Evolutionary conservation across 345 rosid genomes (phyloP), one percentile per base, ranked within the genome.

Genomic region (thale cress (Arabidopsis thaliana)): DNA sequence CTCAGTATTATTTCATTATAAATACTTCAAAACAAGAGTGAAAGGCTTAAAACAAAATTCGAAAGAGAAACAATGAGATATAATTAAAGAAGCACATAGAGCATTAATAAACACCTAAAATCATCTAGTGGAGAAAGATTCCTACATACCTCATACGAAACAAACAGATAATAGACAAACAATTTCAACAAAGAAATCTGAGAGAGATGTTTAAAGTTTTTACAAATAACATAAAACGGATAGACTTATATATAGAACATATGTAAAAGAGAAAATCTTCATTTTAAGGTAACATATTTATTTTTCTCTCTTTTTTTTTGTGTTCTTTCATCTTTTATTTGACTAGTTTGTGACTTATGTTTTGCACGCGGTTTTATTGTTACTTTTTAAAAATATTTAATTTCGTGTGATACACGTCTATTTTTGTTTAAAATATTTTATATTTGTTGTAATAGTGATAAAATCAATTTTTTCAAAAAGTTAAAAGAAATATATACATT

Each of bases 291-390:
- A 16, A 48, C 0, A 16, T 48, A 14, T 14, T 14, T 45, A 14
- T 1, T 2, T 16, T 48, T 48, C 22, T 7, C 4, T 16, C 23
- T 4, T 48, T 48, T 45, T 16, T 48, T 48, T 48, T 6, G 24
- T 48, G 51, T 48, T 48, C 51, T 48, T 48, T 7, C 51, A 16
- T 48, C 51, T 48, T 48, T 48, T 48, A 16, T 16, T 48, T 46
- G 51, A 48, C 9, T 3, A 48, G 51, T 48, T 4, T 20, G 0
- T 6, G 51, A 16, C 9, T 1, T 16, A 4, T n/a, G 24, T 7
- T 46, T 16, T 8, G 23, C 51, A 4, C 4, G 24, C 20, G 51
- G 16, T 48, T n/a, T 46, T n/a, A 2, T 5, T 40, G 11, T 10
- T 5, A 7, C 6, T 42, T 42, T 7, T 6, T 7, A 7, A 6